phyloP scores from a whole-genome alignment of 495 filamentous ascomycete species.

The Collariella sp. region DNA sequence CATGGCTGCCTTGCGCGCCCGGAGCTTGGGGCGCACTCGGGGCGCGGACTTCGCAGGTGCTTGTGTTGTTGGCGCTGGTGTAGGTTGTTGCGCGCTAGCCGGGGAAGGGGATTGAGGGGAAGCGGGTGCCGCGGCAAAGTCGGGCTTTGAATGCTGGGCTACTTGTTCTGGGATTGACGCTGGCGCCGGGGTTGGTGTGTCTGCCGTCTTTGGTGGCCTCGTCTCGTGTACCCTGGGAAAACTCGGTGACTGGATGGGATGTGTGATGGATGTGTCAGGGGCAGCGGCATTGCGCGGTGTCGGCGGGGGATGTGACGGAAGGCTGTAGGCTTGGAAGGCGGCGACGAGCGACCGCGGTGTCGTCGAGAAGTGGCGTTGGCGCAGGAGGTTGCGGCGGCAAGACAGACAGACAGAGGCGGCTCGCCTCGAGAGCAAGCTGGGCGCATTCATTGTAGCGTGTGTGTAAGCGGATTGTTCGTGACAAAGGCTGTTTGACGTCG shows the following conservation, averaged over 20 bases:
- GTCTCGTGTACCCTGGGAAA: slow-evolving; percentile 47
- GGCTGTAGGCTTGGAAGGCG: slow-evolving; percentile 65
- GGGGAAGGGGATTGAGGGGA: not conserved
- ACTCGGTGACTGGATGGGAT: slow-evolving; percentile 27
- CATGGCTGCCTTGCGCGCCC: slow-evolving; percentile 84
- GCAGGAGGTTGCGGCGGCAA: slow-evolving; percentile 40
- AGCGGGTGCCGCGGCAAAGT: slow-evolving; percentile 10
- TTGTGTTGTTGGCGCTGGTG: slow-evolving; percentile 10
- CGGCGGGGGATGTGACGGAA: slow-evolving; percentile 50
- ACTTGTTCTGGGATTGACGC: slow-evolving; percentile 47
- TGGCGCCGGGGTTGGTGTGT: slow-evolving; percentile 1
- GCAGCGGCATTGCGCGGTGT: slow-evolving; percentile 58
- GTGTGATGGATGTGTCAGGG: slow-evolving; percentile 62
- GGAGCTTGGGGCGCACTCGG: slow-evolving; percentile 57
- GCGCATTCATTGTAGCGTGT: slow-evolving; percentile 21
- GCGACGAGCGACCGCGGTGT: slow-evolving; percentile 43
- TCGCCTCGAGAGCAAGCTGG: slow-evolving; percentile 19
- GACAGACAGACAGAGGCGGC: slow-evolving; percentile 20
- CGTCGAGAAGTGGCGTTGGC: slow-evolving; percentile 55
- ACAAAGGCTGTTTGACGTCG: no score
- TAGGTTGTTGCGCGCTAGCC: not conserved
- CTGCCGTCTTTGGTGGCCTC: slow-evolving; percentile 36
- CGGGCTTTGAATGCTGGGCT: slow-evolving; percentile 52
- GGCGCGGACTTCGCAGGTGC: slow-evolving; percentile 8
- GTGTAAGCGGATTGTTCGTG: not conserved